These are phyloP conservation scores for Blastobotrys robertii DNA, from an alignment of 805 yeast genomes.

Conservation along the genomic window DNA sequence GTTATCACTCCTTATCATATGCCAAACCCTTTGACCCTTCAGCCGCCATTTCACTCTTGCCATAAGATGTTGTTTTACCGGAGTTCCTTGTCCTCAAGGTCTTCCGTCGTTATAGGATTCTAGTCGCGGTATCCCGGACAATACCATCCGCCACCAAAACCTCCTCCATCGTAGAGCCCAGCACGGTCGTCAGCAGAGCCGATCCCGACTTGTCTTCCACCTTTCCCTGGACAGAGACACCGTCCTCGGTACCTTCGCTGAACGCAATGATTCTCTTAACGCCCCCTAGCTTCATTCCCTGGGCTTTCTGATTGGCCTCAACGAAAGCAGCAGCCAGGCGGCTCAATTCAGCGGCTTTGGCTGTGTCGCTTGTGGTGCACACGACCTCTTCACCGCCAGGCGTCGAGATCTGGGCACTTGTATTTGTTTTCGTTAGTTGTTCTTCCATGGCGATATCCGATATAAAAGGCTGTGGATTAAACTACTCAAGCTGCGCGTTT, in stretches of 20 bases:
- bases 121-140: conserved; percentile 4
- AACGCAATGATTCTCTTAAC: conserved; percentile 10
- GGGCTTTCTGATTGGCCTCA: conserved; percentile 11
- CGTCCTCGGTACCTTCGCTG: conserved; percentile 2
- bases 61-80: too few relatives aligned
- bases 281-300: conserved; percentile 13
- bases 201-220: conserved; percentile 4
- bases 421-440: neutral
- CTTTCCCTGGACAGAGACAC: conserved; percentile 8
- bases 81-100: too few relatives aligned
- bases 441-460: conserved; percentile 3
- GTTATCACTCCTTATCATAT: too few relatives aligned
- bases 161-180: conserved; percentile 5
- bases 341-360: conserved; percentile 1
- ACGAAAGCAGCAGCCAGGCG: conserved; percentile 11
- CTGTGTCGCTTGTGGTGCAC: conserved; percentile 2
- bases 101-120: too few relatives aligned
- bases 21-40: too few relatives aligned
- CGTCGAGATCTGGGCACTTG: conserved; percentile 13
- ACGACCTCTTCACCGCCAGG: conserved; percentile 12
- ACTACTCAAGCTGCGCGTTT: too few relatives aligned
- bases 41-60: too few relatives aligned
- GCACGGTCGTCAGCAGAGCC: conserved; percentile 8
- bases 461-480: neutral
- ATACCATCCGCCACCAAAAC: conserved; percentile 12